phyloP scores from a whole-genome alignment of 2,329 filamentous ascomycete species.

The Colletotrichum musicola region DNA sequence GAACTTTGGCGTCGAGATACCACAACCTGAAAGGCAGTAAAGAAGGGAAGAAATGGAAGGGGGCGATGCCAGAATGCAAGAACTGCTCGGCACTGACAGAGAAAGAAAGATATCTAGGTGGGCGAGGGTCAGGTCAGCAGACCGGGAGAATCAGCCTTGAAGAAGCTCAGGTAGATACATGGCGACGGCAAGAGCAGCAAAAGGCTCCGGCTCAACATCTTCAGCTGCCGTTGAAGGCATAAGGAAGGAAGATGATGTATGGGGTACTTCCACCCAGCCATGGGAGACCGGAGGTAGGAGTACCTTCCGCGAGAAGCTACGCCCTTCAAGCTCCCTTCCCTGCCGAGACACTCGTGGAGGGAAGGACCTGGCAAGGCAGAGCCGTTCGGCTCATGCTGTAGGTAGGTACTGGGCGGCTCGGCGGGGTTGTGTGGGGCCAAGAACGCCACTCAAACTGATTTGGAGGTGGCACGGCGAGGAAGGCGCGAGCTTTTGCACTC shows the following conservation, averaged over 20 bases:
- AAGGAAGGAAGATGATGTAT: not conserved
- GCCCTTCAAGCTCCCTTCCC: constrained; percentile 2
- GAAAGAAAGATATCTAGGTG: not conserved
- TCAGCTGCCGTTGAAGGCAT: not conserved
- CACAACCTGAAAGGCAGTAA: not conserved
- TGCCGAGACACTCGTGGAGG: not conserved
- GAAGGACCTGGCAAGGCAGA: constrained; percentile 17
- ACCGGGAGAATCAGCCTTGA: constrained; percentile 9
- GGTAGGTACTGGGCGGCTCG: not conserved
- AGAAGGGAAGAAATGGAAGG: not conserved
- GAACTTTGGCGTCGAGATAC: not conserved
- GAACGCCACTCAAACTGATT: not conserved
- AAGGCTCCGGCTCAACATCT: constrained; percentile 4
- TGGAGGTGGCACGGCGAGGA: not conserved
- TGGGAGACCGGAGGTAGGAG: not conserved
- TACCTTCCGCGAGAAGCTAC: not conserved
- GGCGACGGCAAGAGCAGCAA: not conserved
- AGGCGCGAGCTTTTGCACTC: not conserved
- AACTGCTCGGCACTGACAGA: not conserved
- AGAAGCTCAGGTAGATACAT: constrained; percentile 7
- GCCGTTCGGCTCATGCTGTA: not conserved
- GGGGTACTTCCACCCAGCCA: not conserved
- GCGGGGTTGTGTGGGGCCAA: not conserved
- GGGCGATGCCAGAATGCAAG: not conserved
- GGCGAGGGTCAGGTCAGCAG: not conserved